phyloP scores from a whole-genome alignment of 163 green algal species.

The Prototheca stagnorum region DNA sequence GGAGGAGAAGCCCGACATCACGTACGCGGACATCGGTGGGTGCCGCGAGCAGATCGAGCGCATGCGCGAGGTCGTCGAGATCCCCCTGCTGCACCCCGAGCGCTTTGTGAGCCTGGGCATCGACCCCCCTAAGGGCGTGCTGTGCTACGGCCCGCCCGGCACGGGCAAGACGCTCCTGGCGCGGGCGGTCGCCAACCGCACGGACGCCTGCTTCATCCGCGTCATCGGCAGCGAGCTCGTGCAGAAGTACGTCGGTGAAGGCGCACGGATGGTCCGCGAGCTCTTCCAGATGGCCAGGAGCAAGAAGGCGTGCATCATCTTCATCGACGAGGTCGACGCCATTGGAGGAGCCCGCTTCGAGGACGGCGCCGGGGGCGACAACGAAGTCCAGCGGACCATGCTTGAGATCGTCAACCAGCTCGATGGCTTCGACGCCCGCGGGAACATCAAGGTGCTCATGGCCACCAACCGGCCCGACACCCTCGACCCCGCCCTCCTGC shows the following conservation, averaged over 20 bases:
- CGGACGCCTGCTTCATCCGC: slow-evolving; percentile 98
- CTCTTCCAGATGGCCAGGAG: slow-evolving; percentile 87
- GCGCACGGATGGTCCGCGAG: slow-evolving; percentile 84
- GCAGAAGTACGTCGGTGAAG: slow-evolving; percentile 95
- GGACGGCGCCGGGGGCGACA: slow-evolving; percentile 84
- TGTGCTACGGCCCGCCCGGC: slow-evolving; percentile 79
- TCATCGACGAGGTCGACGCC: slow-evolving; percentile 91
- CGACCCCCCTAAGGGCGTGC: slow-evolving; percentile 95
- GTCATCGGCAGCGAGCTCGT: slow-evolving; percentile 97
- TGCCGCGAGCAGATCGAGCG: slow-evolving; percentile 93
- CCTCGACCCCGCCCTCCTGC: slow-evolving; percentile 90
- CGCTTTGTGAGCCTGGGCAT: slow-evolving; percentile 98
- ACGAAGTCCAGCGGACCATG: slow-evolving; percentile 99
- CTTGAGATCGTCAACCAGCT: slow-evolving; percentile 99
- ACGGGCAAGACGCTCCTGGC: slow-evolving; percentile 95
- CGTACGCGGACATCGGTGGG: slow-evolving; percentile 80
- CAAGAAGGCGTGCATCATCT: slow-evolving; percentile 99
- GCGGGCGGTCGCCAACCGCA: slow-evolving; percentile 95
- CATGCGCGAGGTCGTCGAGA: slow-evolving; percentile 87
- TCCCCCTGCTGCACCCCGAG: slow-evolving; percentile 95
- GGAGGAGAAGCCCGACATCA: slow-evolving; percentile 96
- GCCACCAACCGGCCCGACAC: slow-evolving; percentile 94
- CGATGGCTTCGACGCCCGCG: slow-evolving; percentile 93
- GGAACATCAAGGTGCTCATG: slow-evolving; percentile 99
- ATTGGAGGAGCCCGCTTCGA: slow-evolving; percentile 91